phyloP scores from a whole-genome alignment of 108 stramenopile genomes.

The Cyclotella distinguenda region DNA sequence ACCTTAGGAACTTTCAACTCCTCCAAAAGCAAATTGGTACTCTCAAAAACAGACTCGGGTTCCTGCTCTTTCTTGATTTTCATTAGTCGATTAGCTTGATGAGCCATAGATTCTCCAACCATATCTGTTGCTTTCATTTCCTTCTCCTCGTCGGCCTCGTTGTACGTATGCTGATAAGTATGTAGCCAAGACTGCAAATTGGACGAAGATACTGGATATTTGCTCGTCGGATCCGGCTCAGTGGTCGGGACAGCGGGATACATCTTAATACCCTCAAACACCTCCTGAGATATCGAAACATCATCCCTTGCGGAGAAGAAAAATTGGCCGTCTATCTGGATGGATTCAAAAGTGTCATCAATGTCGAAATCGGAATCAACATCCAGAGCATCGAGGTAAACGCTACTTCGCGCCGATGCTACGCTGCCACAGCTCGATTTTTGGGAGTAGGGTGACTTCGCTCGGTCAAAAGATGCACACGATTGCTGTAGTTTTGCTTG shows the following conservation, averaged over 20 bases:
- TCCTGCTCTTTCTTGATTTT: background rate
- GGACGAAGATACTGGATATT: constrained; percentile 13
- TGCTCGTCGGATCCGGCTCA: constrained; percentile 4
- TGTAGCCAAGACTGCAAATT: constrained; percentile 27
- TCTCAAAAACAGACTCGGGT: constrained; percentile 6
- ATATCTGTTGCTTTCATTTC: constrained; percentile 7
- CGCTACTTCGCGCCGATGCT: constrained; percentile 16
- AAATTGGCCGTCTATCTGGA: constrained; percentile 32
- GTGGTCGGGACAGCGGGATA: constrained; percentile 31
- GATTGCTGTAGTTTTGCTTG: background rate
- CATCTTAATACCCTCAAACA: constrained; percentile 28
- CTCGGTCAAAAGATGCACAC: background rate
- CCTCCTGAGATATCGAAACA: constrained; percentile 8
- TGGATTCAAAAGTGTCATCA: constrained; percentile 10
- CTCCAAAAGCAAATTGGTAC: constrained; percentile 28
- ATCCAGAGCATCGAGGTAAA: constrained; percentile 28
- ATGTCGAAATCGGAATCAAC: constrained; percentile 15
- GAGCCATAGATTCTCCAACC: constrained; percentile 27
- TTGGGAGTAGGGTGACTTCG: constrained; percentile 7
- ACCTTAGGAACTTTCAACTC: constrained; percentile 29
- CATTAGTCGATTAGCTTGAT: constrained; percentile 19
- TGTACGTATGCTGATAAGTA: constrained; percentile 20
- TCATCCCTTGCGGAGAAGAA: constrained; percentile 35
- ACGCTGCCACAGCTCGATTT: constrained; percentile 11
- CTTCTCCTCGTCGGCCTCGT: constrained; percentile 1